A percentile compares a stretch with the other conserved stretches of the same genome.
Conservation (phyloP, 768 basidiomycete genomes). For the Vishniacozyma victoriae region DNA sequence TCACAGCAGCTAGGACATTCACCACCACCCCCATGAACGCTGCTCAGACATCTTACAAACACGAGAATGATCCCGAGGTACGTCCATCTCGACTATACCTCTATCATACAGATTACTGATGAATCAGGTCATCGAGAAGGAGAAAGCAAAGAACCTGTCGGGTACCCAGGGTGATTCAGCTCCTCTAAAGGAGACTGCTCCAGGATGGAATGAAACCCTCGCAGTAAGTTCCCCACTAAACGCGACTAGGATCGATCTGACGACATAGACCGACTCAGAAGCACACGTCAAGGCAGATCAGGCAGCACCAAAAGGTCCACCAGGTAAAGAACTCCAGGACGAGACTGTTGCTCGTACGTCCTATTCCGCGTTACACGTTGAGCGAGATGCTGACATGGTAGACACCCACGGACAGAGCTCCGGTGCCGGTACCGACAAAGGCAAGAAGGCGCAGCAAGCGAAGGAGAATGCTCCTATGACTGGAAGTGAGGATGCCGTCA, state of each 20-base stretch:
- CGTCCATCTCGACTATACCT: too few species aligned
- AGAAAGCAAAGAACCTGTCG: conserved; percentile 27
- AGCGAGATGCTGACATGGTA: too few species aligned
- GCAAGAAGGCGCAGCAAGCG: conserved; percentile 13
- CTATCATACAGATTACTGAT: too few species aligned
- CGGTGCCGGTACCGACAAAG: conserved; percentile 15
- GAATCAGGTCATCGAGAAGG: conserved; percentile 19
- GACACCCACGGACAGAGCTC: conserved; percentile 25
- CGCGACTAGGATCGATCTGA: not conserved
- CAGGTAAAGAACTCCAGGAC: conserved; percentile 34
- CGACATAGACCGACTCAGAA: conserved; percentile 39
- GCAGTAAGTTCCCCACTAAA: conserved; percentile 44
- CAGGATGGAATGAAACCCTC: conserved; percentile 45
- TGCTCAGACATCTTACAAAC: too few species aligned
- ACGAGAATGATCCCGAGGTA: too few species aligned
- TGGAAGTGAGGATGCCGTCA: conserved; percentile 21
- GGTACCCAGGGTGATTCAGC: conserved; percentile 27
- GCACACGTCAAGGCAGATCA: conserved; percentile 43
- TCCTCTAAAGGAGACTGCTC: conserved; percentile 39
- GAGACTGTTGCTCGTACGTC: conserved; percentile 32
- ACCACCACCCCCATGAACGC: too few species aligned
- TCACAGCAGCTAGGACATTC: too few species aligned
- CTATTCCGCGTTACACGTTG: not conserved
- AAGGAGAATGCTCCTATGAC: conserved; percentile 10
- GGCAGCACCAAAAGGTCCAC: conserved; percentile 25